Evolutionary conservation across 768 basidiomycete genomes (phyloP).

Genomic region (Rhodotorula paludigena): DNA sequence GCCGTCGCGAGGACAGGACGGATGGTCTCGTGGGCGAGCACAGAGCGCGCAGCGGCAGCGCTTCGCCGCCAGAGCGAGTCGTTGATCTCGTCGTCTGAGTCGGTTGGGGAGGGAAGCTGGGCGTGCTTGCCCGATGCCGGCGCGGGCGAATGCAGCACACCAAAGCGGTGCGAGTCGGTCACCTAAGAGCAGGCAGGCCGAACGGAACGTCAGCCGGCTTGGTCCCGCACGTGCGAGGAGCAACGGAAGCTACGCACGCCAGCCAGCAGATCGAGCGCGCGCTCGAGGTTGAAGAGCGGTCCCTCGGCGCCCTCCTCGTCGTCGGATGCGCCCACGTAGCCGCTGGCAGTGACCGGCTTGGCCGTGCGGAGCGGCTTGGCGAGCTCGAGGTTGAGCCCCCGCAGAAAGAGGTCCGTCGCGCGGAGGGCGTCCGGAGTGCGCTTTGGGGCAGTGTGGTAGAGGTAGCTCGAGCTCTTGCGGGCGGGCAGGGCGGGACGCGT

Average conservation of each 20-base stretch:
- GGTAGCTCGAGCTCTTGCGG: not conserved
- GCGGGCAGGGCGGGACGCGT: not conserved
- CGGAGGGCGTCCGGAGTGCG: slow-evolving; percentile 3
- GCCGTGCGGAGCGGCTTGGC: not conserved
- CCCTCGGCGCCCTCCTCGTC: slow-evolving; percentile 26
- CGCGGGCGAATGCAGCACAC: slow-evolving; percentile 16
- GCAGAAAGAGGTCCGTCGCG: slow-evolving; percentile 16
- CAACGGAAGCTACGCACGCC: slow-evolving; percentile 7
- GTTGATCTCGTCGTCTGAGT: not conserved
- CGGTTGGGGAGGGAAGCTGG: not conserved
- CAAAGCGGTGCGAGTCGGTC: slow-evolving; percentile 29
- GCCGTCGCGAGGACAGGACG: not conserved
- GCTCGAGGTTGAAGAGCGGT: not conserved
- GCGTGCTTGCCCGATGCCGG: too few relatives aligned
- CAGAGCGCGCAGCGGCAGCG: not conserved
- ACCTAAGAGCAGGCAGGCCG: not conserved
- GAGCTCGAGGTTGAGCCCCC: slow-evolving; percentile 25
- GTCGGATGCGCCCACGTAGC: not conserved
- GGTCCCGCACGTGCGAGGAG: too few relatives aligned
- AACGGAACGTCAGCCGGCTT: not conserved
- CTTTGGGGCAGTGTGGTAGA: not conserved
- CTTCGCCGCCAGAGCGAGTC: slow-evolving; percentile 12
- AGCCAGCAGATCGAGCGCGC: slow-evolving; percentile 23
- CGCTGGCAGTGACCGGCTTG: not conserved
- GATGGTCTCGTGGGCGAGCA: slow-evolving; percentile 21